phyloP scores from a whole-genome alignment of 2,329 filamentous ascomycete genomes.

The Mycocentrospora acerina region DNA sequence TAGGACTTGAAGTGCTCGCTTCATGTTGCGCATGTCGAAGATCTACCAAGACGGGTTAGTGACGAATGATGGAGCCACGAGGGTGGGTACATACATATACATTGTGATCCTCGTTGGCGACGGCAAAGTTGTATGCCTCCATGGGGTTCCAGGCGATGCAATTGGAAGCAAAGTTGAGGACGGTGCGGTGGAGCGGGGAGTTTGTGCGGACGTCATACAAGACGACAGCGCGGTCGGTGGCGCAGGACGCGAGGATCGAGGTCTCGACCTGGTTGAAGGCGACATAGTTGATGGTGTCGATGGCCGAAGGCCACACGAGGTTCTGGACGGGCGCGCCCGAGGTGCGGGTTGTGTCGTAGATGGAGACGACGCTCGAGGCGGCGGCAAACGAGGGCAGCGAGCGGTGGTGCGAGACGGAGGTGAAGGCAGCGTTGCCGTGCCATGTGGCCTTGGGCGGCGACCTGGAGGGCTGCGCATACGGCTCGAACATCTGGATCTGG shows the following conservation, averaged over 20 bases:
- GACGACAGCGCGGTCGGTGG: conserved; percentile 81
- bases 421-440: conserved; percentile 81
- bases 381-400: conserved; percentile 77
- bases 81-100: conserved; percentile 54
- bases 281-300: conserved; percentile 82
- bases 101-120: conserved; percentile 94
- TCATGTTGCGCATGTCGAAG: conserved; percentile 92
- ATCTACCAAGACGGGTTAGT: conserved; percentile 48
- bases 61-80: too few relatives aligned
- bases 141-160: conserved; percentile 95
- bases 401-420: conserved; percentile 79
- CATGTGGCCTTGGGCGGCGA: conserved; percentile 79
- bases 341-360: conserved; percentile 84
- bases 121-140: conserved; percentile 93
- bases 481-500: conserved; percentile 88
- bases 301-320: conserved; percentile 81
- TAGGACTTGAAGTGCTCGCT: conserved; percentile 82
- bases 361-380: conserved; percentile 73
- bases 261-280: conserved; percentile 95
- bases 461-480: conserved; percentile 71
- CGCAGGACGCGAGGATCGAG: conserved; percentile 81
- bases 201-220: conserved; percentile 91
- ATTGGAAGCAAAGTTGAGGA: conserved; percentile 87
- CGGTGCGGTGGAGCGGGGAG: conserved; percentile 76
- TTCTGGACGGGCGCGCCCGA: conserved; percentile 77